These are phyloP conservation scores for Populus davidiana DNA, from an alignment of 345 rosid genomes.

Conservation along the genomic window DNA sequence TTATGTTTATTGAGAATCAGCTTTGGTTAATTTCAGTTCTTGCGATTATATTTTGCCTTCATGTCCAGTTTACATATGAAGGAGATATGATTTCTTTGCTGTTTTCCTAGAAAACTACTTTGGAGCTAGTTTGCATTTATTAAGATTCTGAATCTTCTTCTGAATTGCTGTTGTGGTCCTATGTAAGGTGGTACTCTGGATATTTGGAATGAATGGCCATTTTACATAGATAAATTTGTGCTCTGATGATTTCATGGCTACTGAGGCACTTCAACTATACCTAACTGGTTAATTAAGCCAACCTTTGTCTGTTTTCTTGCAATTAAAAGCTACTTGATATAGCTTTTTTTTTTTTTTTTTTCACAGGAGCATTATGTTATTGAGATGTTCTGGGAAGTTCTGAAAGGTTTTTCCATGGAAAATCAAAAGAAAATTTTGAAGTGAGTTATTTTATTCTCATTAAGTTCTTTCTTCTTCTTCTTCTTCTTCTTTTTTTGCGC, in stretches of 20 bases:
- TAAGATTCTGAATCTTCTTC: background rate
- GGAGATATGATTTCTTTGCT: background rate
- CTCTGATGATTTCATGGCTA: background rate
- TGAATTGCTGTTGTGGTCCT: background rate
- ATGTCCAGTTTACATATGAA: background rate
- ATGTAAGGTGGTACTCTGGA: background rate
- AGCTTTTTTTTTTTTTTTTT: background rate
- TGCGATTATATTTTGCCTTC: background rate
- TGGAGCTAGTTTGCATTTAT: background rate
- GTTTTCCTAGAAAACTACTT: background rate
- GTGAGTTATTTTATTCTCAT: constrained; percentile 38
- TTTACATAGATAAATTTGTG: background rate
- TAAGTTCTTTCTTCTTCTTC: too few relatives aligned
- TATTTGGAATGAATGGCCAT: background rate
- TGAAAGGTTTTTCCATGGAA: constrained; percentile 81
- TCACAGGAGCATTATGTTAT: constrained; percentile 91
- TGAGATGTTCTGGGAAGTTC: constrained; percentile 94
- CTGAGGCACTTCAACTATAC: background rate
- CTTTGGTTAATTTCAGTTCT: background rate
- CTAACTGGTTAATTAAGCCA: background rate
- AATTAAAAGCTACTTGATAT: background rate
- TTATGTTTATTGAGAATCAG: background rate
- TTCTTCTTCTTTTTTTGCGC: background rate
- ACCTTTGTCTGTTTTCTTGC: background rate
- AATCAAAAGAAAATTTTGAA: constrained; percentile 89